Base-by-base conservation (phyloP, 305 asterid genomes). In the Plantago lanceolata region DNA sequence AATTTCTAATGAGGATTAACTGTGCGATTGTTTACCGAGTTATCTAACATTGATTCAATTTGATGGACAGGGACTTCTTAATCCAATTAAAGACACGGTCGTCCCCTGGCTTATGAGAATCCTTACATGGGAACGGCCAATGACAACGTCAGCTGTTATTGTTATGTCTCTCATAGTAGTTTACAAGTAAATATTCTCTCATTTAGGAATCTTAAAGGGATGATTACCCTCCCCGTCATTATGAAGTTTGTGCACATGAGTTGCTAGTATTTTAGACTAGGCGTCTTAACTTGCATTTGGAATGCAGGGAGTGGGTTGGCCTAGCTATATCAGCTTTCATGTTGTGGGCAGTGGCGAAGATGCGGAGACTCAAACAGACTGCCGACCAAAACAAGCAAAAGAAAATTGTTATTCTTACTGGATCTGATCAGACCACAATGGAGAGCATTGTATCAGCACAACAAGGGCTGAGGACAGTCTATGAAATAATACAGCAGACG, bases 391-490 rank as follows among this genome's bases (percentile, higher is more conserved):
- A 67, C 19, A 78, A 70, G 78, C 64, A 78, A 0, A 65, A 77
- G 49, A 92, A 80, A 62, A 75, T 92, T 4, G 77, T 87, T 15
- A 71, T 92, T 28, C 61, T 51, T 53, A 83, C 82, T 0, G 85
- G 79, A 40, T 78, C 96, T 1, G 94, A 92, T 69, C 88, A 84
- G 71, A 64, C 95, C 6, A 68, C 96, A 0, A 64, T 84, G 82
- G 98, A 89, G 73, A 89, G 81, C 71, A 78, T 92, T 55, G 89
- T 92, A 12, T 87, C 98, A 1, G 98, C 98, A 0, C 98, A 92
- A 61, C 95, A 85, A 19, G 96, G 89, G 26, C 26, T 89, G 18
- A 70, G 72, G 69, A 82, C 44, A 15, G 70, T 80, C 11, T 82
- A 84, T 18, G 85, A 81, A 35, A 54, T 81, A 28, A 79, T 92